A percentile compares a stretch with the other conserved stretches of the same genome.
phyloP scores from a whole-genome alignment of 129 eudicot species.

The Arctium minus region DNA sequence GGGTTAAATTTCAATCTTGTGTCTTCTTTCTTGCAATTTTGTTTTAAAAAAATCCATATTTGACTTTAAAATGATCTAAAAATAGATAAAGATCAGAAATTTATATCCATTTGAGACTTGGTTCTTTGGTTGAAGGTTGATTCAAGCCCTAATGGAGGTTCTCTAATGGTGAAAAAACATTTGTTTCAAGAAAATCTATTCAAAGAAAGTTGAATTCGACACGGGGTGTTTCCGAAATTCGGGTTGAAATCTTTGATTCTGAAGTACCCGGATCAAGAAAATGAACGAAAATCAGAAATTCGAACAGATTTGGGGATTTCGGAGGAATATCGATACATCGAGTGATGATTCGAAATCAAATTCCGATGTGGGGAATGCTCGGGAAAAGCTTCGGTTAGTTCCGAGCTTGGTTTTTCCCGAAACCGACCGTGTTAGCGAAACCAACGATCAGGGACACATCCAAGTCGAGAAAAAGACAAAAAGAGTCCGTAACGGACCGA shows the following conservation, averaged over 20 bases:
- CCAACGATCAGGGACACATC: conserved; percentile 10
- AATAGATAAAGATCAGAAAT: not conserved
- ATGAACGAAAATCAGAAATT: conserved; percentile 56
- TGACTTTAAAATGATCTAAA: conserved; percentile 1
- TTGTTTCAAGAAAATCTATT: not conserved
- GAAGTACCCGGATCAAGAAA: conserved; percentile 15
- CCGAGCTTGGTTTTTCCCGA: conserved; percentile 29
- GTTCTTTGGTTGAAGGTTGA: conserved; percentile 14
- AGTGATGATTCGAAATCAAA: conserved; percentile 63
- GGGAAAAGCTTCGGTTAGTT: conserved; percentile 33
- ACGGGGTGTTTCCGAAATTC: not conserved
- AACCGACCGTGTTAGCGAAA: conserved; percentile 30
- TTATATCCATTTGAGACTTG: not conserved
- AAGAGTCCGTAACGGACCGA: conserved; percentile 17
- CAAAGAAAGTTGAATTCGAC: conserved; percentile 1
- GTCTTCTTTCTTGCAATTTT: not conserved
- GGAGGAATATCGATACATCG: conserved; percentile 56
- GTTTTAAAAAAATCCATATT: not conserved
- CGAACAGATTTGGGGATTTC: conserved; percentile 72
- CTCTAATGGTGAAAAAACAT: conserved; percentile 5
- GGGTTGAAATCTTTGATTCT: not conserved
- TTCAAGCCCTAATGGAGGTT: conserved; percentile 14
- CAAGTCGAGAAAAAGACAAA: conserved; percentile 17
- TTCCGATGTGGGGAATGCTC: conserved; percentile 25
- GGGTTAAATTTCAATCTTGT: too few relatives aligned